These are phyloP conservation scores for Penicillium desertorum DNA, from an alignment of 495 filamentous ascomycete genomes.

Conservation along the genomic window DNA sequence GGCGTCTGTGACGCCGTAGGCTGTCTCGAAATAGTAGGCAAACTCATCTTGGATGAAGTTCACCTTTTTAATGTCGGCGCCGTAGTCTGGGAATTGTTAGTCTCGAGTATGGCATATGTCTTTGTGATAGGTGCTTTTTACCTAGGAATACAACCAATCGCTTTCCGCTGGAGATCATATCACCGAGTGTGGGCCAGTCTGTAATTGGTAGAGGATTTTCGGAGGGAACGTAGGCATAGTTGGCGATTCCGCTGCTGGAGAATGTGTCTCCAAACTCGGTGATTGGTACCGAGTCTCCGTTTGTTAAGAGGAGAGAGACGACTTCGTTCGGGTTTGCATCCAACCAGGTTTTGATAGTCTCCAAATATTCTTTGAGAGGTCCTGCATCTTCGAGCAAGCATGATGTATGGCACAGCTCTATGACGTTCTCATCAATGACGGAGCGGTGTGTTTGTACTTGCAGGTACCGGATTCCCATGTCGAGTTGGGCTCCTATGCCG, in stretches of 20 bases:
- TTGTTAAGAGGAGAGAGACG: constrained; percentile 67
- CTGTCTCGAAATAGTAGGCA: constrained; percentile 68
- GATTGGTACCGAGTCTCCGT: constrained; percentile 56
- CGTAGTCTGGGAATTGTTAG: constrained; percentile 37
- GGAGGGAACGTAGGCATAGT: constrained; percentile 58
- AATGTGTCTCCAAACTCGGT: constrained; percentile 55
- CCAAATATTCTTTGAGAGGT: constrained; percentile 55
- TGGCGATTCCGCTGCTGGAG: constrained; percentile 50
- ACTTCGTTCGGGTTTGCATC: constrained; percentile 65
- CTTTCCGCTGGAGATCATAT: constrained; percentile 58
- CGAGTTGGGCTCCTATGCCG: constrained; percentile 62
- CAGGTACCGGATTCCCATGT: constrained; percentile 66
- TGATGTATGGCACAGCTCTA: constrained; percentile 65
- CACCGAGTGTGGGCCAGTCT: constrained; percentile 63
- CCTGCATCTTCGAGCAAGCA: constrained; percentile 68
- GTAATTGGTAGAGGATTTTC: constrained; percentile 31
- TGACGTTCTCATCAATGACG: constrained; percentile 39
- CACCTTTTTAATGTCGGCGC: constrained; percentile 46
- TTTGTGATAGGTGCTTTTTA: constrained; percentile 13
- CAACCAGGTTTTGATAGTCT: constrained; percentile 61
- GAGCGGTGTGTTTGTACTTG: constrained; percentile 65
- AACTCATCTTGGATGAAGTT: constrained; percentile 72
- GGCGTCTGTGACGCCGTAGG: constrained; percentile 58
- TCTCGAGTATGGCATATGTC: neutral
- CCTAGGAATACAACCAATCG: constrained; percentile 64